phyloP scores from a whole-genome alignment of 2,329 filamentous ascomycete species.

The Peltaster fructicola region DNA sequence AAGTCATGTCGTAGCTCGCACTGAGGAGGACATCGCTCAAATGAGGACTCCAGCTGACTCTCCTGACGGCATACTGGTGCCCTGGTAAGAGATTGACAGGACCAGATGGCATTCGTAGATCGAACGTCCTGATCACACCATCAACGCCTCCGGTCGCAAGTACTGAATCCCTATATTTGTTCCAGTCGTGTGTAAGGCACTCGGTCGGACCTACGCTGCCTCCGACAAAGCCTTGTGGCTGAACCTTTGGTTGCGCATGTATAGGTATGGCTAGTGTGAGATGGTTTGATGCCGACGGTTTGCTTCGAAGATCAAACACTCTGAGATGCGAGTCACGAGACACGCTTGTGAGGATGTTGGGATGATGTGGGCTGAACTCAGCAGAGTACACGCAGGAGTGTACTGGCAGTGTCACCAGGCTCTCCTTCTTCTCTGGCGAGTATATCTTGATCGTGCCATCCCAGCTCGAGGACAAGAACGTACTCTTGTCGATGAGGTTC shows the following conservation, averaged over 20 bases:
- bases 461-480: slow-evolving; percentile 84
- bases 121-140: slow-evolving; percentile 70
- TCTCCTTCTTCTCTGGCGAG: slow-evolving; percentile 51
- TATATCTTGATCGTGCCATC: slow-evolving; percentile 93
- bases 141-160: slow-evolving; percentile 85
- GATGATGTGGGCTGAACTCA: slow-evolving; percentile 77
- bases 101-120: slow-evolving; percentile 63
- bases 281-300: slow-evolving; percentile 73
- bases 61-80: slow-evolving; percentile 79
- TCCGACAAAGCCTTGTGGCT: slow-evolving; percentile 26
- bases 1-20: slow-evolving; percentile 96
- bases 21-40: slow-evolving; percentile 73
- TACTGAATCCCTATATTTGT: slow-evolving; percentile 79
- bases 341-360: slow-evolving; percentile 70
- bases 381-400: slow-evolving; percentile 89
- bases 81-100: slow-evolving; percentile 60
- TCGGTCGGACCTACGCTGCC: slow-evolving; percentile 48
- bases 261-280: slow-evolving; percentile 69
- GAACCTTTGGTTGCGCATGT: slow-evolving; percentile 45
- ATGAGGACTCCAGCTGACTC: slow-evolving; percentile 83
- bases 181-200: slow-evolving; percentile 93
- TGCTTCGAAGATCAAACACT: slow-evolving; percentile 80
- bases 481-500: slow-evolving; percentile 82
- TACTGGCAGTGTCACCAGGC: slow-evolving; percentile 71
- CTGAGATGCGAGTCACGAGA: slow-evolving; percentile 78